A percentile compares a stretch with the other conserved stretches of the same genome.
Evolutionary conservation across 768 basidiomycete genomes (phyloP).

Genomic region (Naganishia vaughanmartiniae): DNA sequence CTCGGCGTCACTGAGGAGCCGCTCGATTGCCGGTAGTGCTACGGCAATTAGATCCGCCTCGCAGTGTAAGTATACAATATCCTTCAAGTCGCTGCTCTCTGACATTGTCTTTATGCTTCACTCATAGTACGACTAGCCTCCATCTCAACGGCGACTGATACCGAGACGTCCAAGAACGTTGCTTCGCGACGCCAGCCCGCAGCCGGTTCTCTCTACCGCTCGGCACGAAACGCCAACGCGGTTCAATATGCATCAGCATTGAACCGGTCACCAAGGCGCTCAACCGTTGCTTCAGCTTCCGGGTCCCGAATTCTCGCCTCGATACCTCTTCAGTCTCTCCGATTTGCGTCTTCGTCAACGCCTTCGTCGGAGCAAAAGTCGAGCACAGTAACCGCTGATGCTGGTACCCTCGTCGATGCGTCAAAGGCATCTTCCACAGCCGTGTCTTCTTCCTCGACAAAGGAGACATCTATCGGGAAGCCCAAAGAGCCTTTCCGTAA

Average conservation of each 20-base stretch:
- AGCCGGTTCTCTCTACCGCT: neutral
- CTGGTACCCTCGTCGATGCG: neutral
- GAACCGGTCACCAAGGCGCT: neutral
- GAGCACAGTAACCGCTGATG: neutral
- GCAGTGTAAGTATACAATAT: neutral
- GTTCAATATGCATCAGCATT: slow-evolving; percentile 11
- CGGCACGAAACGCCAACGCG: neutral
- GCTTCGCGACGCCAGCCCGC: neutral
- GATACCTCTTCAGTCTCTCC: slow-evolving; percentile 26
- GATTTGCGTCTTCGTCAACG: slow-evolving; percentile 27
- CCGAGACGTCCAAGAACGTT: neutral
- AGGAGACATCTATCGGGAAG: slow-evolving; percentile 15
- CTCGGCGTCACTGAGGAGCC: neutral
- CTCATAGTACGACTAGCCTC: neutral
- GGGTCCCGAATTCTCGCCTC: slow-evolving; percentile 10
- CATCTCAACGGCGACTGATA: neutral
- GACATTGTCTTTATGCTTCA: too few relatives aligned
- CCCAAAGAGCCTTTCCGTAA: slow-evolving; percentile 47
- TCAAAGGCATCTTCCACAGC: slow-evolving; percentile 9
- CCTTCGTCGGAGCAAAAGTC: slow-evolving; percentile 6
- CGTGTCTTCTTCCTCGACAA: neutral
- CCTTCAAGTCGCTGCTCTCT: neutral
- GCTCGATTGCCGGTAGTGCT: neutral
- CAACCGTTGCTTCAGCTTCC: neutral
- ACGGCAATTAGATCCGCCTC: neutral